Conservation (phyloP, 768 basidiomycete species). For the Chalciporus chontae region DNA sequence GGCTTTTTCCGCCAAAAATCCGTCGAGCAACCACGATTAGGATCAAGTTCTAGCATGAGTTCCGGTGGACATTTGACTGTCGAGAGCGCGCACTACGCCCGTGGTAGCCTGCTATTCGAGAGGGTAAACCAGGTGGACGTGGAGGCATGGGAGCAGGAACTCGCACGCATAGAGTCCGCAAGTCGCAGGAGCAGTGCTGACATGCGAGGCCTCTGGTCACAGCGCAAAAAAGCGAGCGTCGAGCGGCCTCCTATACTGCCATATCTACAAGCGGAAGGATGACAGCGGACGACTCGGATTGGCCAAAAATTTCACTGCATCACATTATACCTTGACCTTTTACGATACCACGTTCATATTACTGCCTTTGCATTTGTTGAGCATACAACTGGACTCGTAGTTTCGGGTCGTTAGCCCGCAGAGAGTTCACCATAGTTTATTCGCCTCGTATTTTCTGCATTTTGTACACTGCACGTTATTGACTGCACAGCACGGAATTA, state of each 20-base stretch:
- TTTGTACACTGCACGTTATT: neutral
- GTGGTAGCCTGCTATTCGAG: conserved; percentile 21
- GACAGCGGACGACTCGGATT: conserved; percentile 5
- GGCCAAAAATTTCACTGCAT: neutral
- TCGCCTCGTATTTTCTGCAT: neutral
- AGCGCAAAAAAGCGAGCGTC: conserved; percentile 24
- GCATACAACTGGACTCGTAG: neutral
- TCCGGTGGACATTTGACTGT: conserved; percentile 43
- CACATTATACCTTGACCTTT: conserved; percentile 10
- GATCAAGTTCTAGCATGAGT: conserved; percentile 34
- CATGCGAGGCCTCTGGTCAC: conserved; percentile 33
- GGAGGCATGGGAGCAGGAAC: conserved; percentile 77
- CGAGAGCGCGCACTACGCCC: conserved; percentile 18
- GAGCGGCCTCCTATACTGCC: conserved; percentile 22
- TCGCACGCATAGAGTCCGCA: conserved; percentile 63
- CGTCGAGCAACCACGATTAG: conserved; percentile 27
- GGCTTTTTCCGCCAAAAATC: conserved; percentile 22
- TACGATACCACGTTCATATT: conserved; percentile 1
- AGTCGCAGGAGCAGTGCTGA: conserved; percentile 45
- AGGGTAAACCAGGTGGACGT: conserved; percentile 36
- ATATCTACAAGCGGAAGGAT: conserved; percentile 23
- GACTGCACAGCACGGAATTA: neutral
- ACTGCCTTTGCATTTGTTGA: neutral
- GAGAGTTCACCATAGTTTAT: neutral
- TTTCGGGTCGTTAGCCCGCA: neutral